A percentile compares a stretch with the other conserved stretches of the same genome.
Conservation (phyloP, 2,329 filamentous ascomycete species). For the Cercospora sp. region DNA sequence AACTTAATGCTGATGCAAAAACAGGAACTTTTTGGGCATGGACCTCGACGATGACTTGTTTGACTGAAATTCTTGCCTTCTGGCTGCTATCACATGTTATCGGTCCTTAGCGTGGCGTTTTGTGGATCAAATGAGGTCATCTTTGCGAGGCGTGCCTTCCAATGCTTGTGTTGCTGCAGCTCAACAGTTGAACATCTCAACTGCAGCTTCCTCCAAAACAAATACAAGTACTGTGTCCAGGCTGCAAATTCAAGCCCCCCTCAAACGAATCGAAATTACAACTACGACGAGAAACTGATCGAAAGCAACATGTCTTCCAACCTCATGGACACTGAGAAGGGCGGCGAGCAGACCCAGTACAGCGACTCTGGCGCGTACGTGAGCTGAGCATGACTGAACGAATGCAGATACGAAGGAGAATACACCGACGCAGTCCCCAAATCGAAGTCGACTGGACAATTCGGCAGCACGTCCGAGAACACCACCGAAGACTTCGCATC, state of each 20-base stretch:
- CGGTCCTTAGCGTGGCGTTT: slow-evolving; percentile 36
- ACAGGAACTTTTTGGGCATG: slow-evolving; percentile 73
- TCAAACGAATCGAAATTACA: not conserved
- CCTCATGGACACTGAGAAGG: slow-evolving; percentile 60
- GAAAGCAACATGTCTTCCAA: slow-evolving; percentile 49
- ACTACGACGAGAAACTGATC: not conserved
- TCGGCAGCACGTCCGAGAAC: slow-evolving; percentile 43
- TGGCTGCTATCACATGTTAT: slow-evolving; percentile 14
- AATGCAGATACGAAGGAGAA: slow-evolving; percentile 61
- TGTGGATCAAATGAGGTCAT: slow-evolving; percentile 16
- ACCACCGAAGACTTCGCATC: slow-evolving; percentile 38
- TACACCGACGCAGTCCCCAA: slow-evolving; percentile 52
- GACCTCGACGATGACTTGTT: slow-evolving; percentile 56
- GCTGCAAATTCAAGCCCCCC: not conserved
- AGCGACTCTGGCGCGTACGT: not conserved
- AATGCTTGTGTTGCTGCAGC: slow-evolving; percentile 14
- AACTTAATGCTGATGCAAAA: slow-evolving; percentile 18
- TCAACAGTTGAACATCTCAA: slow-evolving; percentile 14
- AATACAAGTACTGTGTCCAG: not conserved
- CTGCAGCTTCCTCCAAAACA: slow-evolving; percentile 4
- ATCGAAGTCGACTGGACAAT: slow-evolving; percentile 57
- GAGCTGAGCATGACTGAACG: not conserved
- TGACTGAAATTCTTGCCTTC: slow-evolving; percentile 28
- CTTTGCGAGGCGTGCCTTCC: slow-evolving; percentile 11
- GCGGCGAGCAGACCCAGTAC: slow-evolving; percentile 61